phyloP scores from a whole-genome alignment of 495 filamentous ascomycete species.

The Hypoxylon lienhwacheense region DNA sequence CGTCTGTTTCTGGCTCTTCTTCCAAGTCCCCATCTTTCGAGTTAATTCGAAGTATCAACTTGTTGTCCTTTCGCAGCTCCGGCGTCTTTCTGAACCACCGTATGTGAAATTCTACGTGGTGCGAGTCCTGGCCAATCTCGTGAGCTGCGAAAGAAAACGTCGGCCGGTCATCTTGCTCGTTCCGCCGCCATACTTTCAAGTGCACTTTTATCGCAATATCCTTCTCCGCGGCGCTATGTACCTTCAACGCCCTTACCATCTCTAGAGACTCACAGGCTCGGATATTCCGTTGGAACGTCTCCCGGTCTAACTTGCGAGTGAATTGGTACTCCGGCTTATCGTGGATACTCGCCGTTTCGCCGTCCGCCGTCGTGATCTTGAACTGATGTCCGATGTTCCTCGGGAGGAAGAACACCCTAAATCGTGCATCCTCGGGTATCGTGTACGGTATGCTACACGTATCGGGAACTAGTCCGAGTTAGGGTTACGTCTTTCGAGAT shows the following conservation, averaged over 20 bases:
- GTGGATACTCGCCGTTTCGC: neutral
- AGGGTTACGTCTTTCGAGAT: neutral
- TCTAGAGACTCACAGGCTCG: conserved; percentile 13
- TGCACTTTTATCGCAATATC: conserved; percentile 21
- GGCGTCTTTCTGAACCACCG: conserved; percentile 32
- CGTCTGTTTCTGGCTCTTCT: neutral
- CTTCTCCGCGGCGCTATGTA: conserved; percentile 14
- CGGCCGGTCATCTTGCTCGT: conserved; percentile 14
- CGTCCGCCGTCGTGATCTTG: conserved; percentile 9
- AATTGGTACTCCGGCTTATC: conserved; percentile 23
- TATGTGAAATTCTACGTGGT: conserved; percentile 27
- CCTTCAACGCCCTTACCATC: conserved; percentile 16
- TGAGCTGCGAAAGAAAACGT: conserved; percentile 31
- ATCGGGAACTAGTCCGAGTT: conserved; percentile 14
- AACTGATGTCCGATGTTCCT: conserved; percentile 18
- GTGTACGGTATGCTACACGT: conserved; percentile 21
- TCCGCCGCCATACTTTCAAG: conserved; percentile 28
- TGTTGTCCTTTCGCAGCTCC: conserved; percentile 23
- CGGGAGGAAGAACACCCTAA: conserved; percentile 18
- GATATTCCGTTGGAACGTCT: conserved; percentile 20
- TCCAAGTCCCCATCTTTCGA: conserved; percentile 14
- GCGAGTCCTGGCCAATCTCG: neutral
- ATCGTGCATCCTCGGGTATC: conserved; percentile 17
- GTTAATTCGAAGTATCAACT: conserved; percentile 17
- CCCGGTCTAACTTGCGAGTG: conserved; percentile 16